Conservation (phyloP, 2,329 filamentous ascomycete species). For the Cladosporium austrohemisphaericum region DNA sequence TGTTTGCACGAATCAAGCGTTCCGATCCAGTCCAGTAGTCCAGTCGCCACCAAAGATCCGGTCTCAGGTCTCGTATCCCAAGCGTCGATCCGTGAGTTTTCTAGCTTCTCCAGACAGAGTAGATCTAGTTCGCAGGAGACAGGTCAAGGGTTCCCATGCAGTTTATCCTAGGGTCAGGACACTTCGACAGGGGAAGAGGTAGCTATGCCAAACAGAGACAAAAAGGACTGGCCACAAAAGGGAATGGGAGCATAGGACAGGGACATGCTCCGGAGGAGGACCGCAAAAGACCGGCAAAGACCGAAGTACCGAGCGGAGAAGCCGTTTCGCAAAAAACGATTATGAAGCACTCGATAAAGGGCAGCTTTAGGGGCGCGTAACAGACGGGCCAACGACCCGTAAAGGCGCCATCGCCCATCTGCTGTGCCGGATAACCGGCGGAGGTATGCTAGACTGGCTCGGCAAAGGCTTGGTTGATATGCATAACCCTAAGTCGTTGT, state of each 20-base stretch:
- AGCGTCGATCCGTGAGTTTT: background rate
- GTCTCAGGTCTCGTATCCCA: background rate
- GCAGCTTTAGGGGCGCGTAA: background rate
- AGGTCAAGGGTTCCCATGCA: background rate
- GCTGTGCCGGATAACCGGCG: slow-evolving; percentile 11
- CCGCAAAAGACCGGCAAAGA: background rate
- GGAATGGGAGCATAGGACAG: slow-evolving; percentile 1
- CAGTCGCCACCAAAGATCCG: background rate
- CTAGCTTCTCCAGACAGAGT: background rate
- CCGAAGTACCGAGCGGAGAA: background rate
- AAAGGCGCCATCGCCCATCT: slow-evolving; percentile 4
- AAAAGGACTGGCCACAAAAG: background rate
- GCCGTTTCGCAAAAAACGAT: background rate
- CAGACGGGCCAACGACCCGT: slow-evolving; percentile 1
- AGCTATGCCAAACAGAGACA: background rate
- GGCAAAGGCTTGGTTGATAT: slow-evolving; percentile 13
- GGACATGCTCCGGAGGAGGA: background rate
- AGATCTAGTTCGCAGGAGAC: background rate
- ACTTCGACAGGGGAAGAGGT: background rate
- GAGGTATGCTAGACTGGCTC: background rate
- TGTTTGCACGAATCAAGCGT: background rate
- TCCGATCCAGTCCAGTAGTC: background rate
- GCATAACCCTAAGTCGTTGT: background rate
- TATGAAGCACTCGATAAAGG: background rate
- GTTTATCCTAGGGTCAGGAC: background rate